Evolutionary conservation across 768 basidiomycete species (phyloP).

Genomic region (Myochromella boudieri): DNA sequence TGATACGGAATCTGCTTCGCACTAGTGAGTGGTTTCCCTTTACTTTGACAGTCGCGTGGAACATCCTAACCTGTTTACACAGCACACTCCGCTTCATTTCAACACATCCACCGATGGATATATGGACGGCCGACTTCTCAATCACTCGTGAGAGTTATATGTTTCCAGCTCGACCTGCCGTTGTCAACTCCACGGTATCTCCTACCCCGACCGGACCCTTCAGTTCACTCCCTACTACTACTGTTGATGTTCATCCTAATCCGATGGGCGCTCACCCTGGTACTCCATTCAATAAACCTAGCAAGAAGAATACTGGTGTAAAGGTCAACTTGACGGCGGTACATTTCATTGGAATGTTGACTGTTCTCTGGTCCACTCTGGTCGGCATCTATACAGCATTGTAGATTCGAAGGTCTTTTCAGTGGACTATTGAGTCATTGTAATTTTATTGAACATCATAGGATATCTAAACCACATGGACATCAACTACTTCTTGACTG

Average conservation of each 20-base stretch:
- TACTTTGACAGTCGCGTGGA: neutral
- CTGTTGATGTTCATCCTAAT: constrained; percentile 4
- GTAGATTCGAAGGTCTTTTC: constrained; percentile 17
- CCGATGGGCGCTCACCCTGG: constrained; percentile 15
- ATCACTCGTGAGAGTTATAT: constrained; percentile 28
- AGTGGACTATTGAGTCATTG: neutral
- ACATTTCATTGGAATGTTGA: constrained; percentile 44
- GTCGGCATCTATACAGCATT: constrained; percentile 58
- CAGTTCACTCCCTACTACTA: neutral
- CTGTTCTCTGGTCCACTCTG: constrained; percentile 56
- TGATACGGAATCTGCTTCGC: constrained; percentile 23
- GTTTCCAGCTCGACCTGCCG: constrained; percentile 20
- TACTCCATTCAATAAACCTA: constrained; percentile 10
- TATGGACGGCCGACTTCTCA: constrained; percentile 54
- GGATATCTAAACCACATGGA: neutral
- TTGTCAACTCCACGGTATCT: constrained; percentile 12
- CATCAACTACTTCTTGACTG: too few relatives aligned
- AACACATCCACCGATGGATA: constrained; percentile 24
- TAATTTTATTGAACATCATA: neutral
- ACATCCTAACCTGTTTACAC: neutral
- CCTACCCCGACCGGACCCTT: constrained; percentile 4
- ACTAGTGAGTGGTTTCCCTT: constrained; percentile 27
- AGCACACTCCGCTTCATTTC: constrained; percentile 37
- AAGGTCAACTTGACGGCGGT: constrained; percentile 32
- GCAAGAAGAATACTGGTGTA: constrained; percentile 21